Base-by-base conservation (phyloP, 257 asterid species). In the Solanum virginianum region DNA sequence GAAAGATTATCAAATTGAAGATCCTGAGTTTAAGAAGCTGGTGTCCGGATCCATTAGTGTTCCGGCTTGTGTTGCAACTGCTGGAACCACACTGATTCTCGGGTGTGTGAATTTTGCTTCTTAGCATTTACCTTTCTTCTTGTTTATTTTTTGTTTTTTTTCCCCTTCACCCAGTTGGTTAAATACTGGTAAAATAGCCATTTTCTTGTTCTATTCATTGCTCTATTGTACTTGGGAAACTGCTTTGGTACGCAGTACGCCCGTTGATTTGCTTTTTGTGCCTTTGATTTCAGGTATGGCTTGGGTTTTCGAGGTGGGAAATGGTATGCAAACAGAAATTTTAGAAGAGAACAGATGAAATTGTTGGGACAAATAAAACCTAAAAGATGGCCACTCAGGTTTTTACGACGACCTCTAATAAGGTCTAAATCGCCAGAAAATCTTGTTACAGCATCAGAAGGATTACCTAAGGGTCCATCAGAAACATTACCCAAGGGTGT, bases 271-370 rank as follows among this genome's bases (percentile, higher is more conserved):
- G 14, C 59, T 57, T n/a, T 56, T 22, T 43, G 32, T 57, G 54
- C 22, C 60, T 45, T 69, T 72, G 71, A 26, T 68, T 91, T 85
- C 92, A 95, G 99, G 88, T 95, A 90, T 53, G 88, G 91, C 60
- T 90, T 94, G 90, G 99, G 99, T 65, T 95, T 97, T 98, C 94
- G 98, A 11, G 93, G 99, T 26, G 98, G 98, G 81, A 92, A 87
- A 84, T 92, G 96, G 98, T 95, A 85, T 26, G 85, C 93, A 41
- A 88, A 89, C 88, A 89, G 93, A 57, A 90, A 86, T 87, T 89
- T 92, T 72, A 80, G 93, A 82, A 91, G 81, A 88, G 97, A 95
- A 85, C 97, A 95, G 88, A 91, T 92, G 98, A 95, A 91, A 86
- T 86, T 91, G 53, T 68, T 93, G 84, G 95, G 94, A 17, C 96